These are phyloP conservation scores for Nannochloropsis gaditana DNA, from an alignment of 108 stramenopile genomes.

Conservation along the genomic window DNA sequence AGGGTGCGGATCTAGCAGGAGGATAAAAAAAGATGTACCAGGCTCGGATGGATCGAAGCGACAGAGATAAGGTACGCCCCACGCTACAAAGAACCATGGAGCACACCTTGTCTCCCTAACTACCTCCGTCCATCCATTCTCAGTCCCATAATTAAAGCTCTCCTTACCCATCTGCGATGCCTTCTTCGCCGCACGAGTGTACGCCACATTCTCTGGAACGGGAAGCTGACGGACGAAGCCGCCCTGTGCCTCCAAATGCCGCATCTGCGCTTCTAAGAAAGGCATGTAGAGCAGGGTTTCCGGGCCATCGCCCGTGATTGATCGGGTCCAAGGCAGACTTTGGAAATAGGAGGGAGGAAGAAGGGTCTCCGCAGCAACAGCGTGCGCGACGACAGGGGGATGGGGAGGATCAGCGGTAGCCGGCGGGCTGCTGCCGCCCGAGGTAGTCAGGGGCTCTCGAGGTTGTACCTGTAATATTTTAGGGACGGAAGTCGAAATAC, in stretches of 20 bases:
- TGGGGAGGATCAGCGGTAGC: neutral
- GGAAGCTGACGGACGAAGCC: conserved; percentile 37
- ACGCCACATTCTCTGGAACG: conserved; percentile 32
- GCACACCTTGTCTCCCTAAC: neutral
- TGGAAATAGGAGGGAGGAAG: neutral
- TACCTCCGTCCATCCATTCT: neutral
- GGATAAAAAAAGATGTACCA: neutral
- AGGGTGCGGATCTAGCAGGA: neutral
- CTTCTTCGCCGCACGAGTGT: conserved; percentile 28
- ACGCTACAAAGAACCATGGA: neutral
- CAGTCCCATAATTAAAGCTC: neutral
- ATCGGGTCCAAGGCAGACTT: conserved; percentile 8
- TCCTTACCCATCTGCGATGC: conserved; percentile 29
- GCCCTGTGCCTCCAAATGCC: conserved; percentile 30
- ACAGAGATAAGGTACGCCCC: neutral
- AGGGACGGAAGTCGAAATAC: too few relatives aligned
- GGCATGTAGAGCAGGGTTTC: conserved; percentile 39
- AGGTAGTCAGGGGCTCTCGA: neutral
- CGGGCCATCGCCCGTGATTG: neutral
- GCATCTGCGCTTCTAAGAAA: conserved; percentile 43
- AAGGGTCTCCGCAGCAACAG: neutral
- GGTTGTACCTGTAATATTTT: neutral
- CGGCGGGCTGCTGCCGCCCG: neutral
- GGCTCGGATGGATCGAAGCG: neutral
- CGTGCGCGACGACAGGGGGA: conserved; percentile 1